A percentile compares a stretch with the other conserved stretches of the same genome.
phyloP scores from a whole-genome alignment of 2,329 filamentous ascomycete genomes.

The Aureobasidium sp. region DNA sequence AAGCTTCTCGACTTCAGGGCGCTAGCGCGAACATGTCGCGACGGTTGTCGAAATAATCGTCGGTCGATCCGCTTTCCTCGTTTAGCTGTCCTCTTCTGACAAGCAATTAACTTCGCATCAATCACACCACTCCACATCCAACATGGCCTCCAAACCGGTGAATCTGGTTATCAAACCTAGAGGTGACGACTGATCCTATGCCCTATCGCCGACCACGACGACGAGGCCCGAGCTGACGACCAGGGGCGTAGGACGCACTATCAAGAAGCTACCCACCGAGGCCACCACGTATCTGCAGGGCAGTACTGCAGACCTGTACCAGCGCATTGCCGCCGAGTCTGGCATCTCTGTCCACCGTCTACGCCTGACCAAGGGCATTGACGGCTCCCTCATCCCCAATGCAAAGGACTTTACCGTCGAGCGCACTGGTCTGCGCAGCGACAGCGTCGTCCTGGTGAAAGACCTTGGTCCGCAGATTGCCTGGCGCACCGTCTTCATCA shows the following conservation, averaged over 20 bases:
- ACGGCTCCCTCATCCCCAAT: conserved; percentile 53
- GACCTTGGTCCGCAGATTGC: conserved; percentile 89
- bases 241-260: conserved; percentile 49
- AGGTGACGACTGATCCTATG: conserved; percentile 27
- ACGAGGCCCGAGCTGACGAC: conserved; percentile 7
- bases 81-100: neutral
- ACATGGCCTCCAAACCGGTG: conserved; percentile 35
- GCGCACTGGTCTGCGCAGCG: conserved; percentile 50
- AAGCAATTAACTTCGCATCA: neutral
- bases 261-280: conserved; percentile 53
- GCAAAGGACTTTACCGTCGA: conserved; percentile 46
- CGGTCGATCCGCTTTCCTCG: neutral
- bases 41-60: neutral
- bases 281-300: conserved; percentile 47
- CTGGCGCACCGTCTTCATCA: conserved; percentile 89
- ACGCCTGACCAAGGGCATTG: conserved; percentile 58
- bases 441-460: conserved; percentile 71
- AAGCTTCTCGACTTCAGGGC: neutral
- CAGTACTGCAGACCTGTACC: conserved; percentile 51
- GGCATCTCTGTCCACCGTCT: conserved; percentile 53
- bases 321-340: conserved; percentile 47
- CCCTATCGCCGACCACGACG: neutral
- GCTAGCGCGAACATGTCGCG: neutral
- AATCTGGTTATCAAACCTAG: conserved; percentile 40
- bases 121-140: neutral